Evolutionary conservation across 148 eudicot genomes (phyloP).

Genomic region (Spergularia bocconei): DNA sequence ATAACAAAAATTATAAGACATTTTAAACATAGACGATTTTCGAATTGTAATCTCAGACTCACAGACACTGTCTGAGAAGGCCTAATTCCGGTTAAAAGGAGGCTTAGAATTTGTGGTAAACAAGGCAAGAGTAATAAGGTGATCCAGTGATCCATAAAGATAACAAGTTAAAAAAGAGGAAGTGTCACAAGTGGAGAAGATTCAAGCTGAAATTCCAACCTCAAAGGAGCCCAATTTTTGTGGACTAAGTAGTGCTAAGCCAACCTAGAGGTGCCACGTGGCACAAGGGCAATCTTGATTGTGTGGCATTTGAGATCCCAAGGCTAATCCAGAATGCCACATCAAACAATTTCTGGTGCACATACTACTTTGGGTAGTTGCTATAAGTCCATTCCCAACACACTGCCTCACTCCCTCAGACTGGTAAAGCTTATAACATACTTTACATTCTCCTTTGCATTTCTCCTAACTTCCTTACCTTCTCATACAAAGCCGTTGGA

Average conservation of each 20-base stretch:
- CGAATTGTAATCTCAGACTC: background rate
- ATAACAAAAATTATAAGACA: background rate
- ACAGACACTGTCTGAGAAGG: background rate
- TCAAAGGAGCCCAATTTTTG: constrained; percentile 25
- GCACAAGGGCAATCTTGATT: constrained; percentile 55
- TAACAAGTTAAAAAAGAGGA: background rate
- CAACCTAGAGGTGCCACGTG: constrained; percentile 53
- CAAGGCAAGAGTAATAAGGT: constrained; percentile 6
- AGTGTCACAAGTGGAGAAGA: constrained; percentile 55
- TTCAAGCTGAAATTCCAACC: constrained; percentile 38
- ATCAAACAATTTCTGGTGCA: constrained; percentile 33
- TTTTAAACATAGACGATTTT: background rate
- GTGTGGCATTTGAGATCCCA: constrained; percentile 55
- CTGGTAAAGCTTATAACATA: background rate
- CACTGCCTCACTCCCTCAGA: background rate
- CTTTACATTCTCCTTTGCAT: background rate
- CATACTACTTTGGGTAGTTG: constrained; percentile 7
- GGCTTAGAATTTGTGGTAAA: background rate
- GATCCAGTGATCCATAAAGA: background rate
- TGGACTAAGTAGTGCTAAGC: background rate
- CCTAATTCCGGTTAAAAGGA: background rate
- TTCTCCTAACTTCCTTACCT: background rate
- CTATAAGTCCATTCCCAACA: constrained; percentile 21
- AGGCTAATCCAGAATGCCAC: constrained; percentile 46
- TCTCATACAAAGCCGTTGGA: constrained; percentile 20